Evolutionary conservation across 768 basidiomycete species (phyloP).

Genomic region (Hebeloma cylindrosporum): DNA sequence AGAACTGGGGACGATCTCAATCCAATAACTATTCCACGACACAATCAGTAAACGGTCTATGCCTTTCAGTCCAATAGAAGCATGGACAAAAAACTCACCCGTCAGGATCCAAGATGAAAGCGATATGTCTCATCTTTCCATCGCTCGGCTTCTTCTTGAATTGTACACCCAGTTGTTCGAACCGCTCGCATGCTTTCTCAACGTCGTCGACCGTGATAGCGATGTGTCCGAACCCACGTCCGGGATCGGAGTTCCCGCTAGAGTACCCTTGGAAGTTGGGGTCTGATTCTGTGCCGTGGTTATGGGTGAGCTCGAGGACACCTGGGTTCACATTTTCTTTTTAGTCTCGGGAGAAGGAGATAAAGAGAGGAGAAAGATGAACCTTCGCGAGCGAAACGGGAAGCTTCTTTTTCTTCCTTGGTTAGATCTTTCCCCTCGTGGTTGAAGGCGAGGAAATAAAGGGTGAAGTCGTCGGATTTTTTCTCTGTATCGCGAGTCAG

Average conservation of each 20-base stretch:
- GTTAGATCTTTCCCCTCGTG: constrained; percentile 51
- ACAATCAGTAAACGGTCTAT: background rate
- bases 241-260: constrained; percentile 83
- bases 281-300: constrained; percentile 88
- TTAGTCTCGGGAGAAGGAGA: background rate
- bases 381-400: constrained; percentile 69
- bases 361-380: constrained; percentile 5
- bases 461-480: constrained; percentile 61
- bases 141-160: constrained; percentile 90
- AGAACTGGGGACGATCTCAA: constrained; percentile 49
- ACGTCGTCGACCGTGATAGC: constrained; percentile 84
- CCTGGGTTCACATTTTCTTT: constrained; percentile 37
- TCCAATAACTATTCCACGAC: constrained; percentile 49
- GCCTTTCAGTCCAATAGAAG: constrained; percentile 25
- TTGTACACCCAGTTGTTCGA: constrained; percentile 74
- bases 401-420: constrained; percentile 50
- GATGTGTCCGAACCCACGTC: constrained; percentile 84
- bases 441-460: constrained; percentile 87
- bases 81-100: constrained; percentile 45
- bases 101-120: constrained; percentile 85
- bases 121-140: constrained; percentile 83
- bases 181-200: constrained; percentile 77
- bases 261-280: constrained; percentile 78
- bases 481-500: constrained; percentile 41
- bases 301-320: constrained; percentile 82